These are phyloP conservation scores for Cardamine chenopodiifolia DNA, from an alignment of 345 rosid species.

Conservation along the genomic window DNA sequence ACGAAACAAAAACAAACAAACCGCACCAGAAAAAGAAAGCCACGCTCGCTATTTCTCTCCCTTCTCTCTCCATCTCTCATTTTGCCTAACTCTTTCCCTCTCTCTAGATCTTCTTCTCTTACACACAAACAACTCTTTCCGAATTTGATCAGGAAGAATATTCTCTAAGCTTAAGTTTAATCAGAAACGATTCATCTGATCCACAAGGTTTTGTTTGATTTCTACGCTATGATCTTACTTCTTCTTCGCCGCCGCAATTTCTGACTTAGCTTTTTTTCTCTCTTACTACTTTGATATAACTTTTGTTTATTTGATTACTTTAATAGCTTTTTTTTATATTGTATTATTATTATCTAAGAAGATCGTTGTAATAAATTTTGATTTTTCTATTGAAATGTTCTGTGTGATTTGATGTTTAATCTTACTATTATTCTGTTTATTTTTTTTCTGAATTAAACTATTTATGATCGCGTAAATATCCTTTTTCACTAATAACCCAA, in stretches of 20 bases:
- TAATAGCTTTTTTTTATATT: too few relatives aligned
- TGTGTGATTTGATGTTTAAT: background rate
- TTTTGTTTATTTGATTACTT: slow-evolving; percentile 9
- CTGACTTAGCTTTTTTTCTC: background rate
- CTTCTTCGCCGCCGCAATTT: slow-evolving; percentile 27
- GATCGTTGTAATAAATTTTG: background rate
- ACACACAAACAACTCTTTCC: background rate
- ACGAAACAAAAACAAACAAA: slow-evolving; percentile 44
- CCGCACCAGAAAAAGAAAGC: slow-evolving; percentile 43
- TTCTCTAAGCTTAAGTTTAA: background rate
- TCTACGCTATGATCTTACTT: slow-evolving; percentile 31
- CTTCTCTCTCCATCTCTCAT: background rate
- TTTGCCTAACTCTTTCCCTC: background rate
- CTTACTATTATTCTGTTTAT: background rate
- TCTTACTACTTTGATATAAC: background rate
- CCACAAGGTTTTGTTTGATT: slow-evolving; percentile 2
- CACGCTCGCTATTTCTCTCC: slow-evolving; percentile 40
- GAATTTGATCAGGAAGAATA: background rate
- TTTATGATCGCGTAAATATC: background rate
- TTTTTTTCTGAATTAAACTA: background rate
- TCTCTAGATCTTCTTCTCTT: slow-evolving; percentile 21
- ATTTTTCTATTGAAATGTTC: background rate
- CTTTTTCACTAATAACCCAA: background rate
- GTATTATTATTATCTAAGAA: background rate
- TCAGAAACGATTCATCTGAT: background rate